These are phyloP conservation scores for Xylaria hypoxylon DNA, from an alignment of 2,329 filamentous ascomycete genomes.

Conservation along the genomic window DNA sequence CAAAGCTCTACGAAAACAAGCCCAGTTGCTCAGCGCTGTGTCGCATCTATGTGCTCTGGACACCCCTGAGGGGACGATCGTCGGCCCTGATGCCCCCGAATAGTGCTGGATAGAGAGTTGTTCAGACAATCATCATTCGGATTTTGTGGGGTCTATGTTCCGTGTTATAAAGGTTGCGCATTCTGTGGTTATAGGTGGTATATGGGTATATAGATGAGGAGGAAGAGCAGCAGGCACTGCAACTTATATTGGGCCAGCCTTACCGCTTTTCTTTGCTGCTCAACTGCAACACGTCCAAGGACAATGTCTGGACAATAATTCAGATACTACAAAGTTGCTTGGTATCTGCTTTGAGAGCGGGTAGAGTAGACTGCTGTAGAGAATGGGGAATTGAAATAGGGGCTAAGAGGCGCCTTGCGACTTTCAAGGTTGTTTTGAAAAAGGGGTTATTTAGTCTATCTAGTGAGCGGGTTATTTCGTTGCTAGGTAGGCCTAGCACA, in stretches of 20 bases:
- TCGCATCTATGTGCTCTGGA: background rate
- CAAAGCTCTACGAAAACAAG: background rate
- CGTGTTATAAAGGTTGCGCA: background rate
- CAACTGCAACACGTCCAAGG: background rate
- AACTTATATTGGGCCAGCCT: background rate
- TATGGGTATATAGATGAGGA: background rate
- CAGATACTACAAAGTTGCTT: background rate
- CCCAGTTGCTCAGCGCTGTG: background rate
- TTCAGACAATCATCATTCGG: background rate
- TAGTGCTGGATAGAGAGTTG: background rate
- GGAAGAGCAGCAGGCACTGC: background rate
- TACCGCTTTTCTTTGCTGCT: too few relatives aligned
- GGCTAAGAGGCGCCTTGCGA: background rate
- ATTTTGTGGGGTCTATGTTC: background rate
- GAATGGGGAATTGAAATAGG: background rate
- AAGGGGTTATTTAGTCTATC: slow-evolving; percentile 1
- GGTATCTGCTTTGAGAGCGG: background rate
- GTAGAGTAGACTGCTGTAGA: background rate
- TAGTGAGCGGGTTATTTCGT: background rate
- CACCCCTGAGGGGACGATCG: background rate
- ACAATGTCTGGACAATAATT: background rate
- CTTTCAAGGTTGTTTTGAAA: background rate
- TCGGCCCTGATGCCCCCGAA: background rate
- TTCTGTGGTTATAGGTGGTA: background rate
- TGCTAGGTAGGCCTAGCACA: background rate